These are phyloP conservation scores for Colletotrichum kahawae DNA, from an alignment of 2,329 filamentous ascomycete genomes.

Conservation along the genomic window DNA sequence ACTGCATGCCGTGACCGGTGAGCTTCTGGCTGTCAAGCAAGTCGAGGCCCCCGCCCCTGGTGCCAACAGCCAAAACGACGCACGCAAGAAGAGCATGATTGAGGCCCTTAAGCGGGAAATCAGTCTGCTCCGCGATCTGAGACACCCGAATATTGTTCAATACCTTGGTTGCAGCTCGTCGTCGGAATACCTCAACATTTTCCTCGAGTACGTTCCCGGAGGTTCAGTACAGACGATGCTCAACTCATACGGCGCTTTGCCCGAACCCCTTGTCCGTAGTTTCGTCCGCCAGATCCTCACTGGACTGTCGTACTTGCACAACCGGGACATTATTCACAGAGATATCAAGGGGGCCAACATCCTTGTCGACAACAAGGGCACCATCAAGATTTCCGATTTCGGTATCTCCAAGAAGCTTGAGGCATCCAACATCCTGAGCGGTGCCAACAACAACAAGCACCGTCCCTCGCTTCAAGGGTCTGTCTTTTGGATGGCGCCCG, in stretches of 20 bases:
- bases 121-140: conserved; percentile 87
- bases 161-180: conserved; percentile 96
- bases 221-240: conserved; percentile 98
- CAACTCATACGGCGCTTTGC: conserved; percentile 94
- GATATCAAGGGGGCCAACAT: conserved; percentile 99
- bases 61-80: conserved; percentile 80
- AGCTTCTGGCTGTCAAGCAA: conserved; percentile 98
- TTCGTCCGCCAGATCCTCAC: conserved; percentile 96
- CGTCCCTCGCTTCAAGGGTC: conserved; percentile 89
- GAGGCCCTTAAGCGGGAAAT: conserved; percentile 97
- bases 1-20: conserved; percentile 92
- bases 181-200: conserved; percentile 94
- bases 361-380: conserved; percentile 97
- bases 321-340: conserved; percentile 94
- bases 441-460: conserved; percentile 70
- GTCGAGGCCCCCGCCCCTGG: conserved; percentile 86
- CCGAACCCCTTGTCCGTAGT: conserved; percentile 91
- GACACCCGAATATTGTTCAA: conserved; percentile 97
- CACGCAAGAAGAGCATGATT: conserved; percentile 97
- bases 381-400: conserved; percentile 99
- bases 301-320: conserved; percentile 91
- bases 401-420: conserved; percentile 98
- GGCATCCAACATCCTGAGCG: conserved; percentile 81
- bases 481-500: conserved; percentile 99
- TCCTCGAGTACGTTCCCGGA: conserved; percentile 97